These are phyloP conservation scores for Cryptosporidium sp. DNA, from an alignment of 169 alveolate species.

Conservation along the genomic window DNA sequence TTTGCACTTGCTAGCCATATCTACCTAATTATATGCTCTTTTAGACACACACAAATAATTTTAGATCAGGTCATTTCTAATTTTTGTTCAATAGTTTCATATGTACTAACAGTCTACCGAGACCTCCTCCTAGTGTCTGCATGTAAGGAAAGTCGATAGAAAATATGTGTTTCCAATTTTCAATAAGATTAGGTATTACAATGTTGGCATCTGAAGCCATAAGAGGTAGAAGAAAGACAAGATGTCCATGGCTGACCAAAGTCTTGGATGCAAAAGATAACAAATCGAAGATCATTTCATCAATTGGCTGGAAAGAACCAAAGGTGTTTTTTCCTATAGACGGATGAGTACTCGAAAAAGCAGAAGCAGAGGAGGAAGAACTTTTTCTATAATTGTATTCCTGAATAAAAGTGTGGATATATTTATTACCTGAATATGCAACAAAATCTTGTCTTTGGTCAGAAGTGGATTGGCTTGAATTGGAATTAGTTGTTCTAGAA, in stretches of 20 bases:
- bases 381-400: constrained; percentile 17
- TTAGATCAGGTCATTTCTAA: background rate
- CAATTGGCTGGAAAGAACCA: constrained; percentile 34
- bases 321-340: background rate
- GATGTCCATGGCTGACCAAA: constrained; percentile 84
- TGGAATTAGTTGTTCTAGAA: constrained; percentile 78
- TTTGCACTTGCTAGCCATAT: background rate
- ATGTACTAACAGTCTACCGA: constrained; percentile 41
- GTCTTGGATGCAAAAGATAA: constrained; percentile 79
- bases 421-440: background rate
- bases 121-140: constrained; percentile 66
- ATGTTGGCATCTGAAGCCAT: background rate
- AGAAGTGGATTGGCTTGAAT: background rate
- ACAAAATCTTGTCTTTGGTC: background rate
- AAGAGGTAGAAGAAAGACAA: constrained; percentile 85
- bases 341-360: background rate
- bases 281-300: constrained; percentile 75
- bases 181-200: constrained; percentile 3
- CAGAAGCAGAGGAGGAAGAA: background rate
- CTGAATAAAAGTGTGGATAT: background rate
- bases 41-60: background rate
- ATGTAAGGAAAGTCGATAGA: constrained; percentile 31
- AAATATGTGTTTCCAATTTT: background rate
- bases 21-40: background rate
- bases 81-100: constrained; percentile 32